phyloP scores from a whole-genome alignment of 306 rosid genomes.

The Fragaria ananassa region DNA sequence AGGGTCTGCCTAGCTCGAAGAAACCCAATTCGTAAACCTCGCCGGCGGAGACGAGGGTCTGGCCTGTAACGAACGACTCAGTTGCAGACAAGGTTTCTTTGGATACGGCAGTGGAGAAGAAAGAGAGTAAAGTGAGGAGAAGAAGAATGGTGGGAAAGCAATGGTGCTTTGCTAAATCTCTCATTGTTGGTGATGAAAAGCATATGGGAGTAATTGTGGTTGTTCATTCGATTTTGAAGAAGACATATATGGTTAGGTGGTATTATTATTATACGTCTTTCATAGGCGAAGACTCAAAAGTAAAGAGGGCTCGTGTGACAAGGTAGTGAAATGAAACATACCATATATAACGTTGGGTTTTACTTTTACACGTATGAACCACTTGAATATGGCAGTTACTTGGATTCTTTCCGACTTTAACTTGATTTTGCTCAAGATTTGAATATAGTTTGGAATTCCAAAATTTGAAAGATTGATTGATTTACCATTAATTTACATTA shows the following conservation, averaged over 20 bases:
- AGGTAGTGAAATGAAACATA: neutral
- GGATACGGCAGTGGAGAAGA: constrained; percentile 28
- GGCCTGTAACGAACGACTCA: constrained; percentile 36
- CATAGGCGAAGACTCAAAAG: neutral
- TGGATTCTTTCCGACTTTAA: neutral
- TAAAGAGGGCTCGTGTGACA: constrained; percentile 15
- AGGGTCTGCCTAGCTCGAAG: constrained; percentile 19
- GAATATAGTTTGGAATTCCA: neutral
- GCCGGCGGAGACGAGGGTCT: constrained; percentile 46
- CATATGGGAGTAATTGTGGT: constrained; percentile 4
- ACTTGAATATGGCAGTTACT: neutral
- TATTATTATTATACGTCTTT: neutral
- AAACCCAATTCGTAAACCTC: constrained; percentile 52
- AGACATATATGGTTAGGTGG: neutral
- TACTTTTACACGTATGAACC: no score
- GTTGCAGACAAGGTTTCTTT: constrained; percentile 40
- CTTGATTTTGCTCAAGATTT: neutral
- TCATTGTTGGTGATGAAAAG: constrained; percentile 37
- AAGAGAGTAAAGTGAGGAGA: constrained; percentile 19
- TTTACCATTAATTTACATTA: neutral
- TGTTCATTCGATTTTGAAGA: constrained; percentile 14
- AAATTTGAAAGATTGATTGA: neutral
- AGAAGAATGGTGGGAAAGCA: constrained; percentile 15
- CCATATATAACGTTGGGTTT: neutral
- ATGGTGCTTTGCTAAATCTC: constrained; percentile 20